A percentile compares a stretch with the other conserved stretches of the same genome.
These are phyloP conservation scores for Carex arenaria DNA, from an alignment of 202 grass and related monocot species.

Conservation along the genomic window DNA sequence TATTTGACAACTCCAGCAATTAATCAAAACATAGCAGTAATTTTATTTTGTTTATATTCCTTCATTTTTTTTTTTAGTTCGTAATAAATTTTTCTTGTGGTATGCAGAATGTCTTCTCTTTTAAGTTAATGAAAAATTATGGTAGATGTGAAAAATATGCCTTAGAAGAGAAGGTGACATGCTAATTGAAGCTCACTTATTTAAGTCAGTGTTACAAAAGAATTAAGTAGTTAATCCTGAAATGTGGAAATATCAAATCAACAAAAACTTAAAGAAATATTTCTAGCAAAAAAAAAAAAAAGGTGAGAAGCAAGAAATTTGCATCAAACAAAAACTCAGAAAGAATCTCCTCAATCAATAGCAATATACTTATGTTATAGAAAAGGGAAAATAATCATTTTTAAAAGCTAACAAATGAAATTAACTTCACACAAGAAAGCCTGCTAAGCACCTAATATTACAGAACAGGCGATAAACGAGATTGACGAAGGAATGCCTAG, in stretches of 20 bases:
- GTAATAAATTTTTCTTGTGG: neutral
- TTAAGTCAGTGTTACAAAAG: neutral
- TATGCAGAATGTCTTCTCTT: neutral
- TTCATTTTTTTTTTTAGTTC: too few relatives aligned
- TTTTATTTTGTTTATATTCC: neutral
- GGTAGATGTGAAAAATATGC: neutral
- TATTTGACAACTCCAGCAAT: too few relatives aligned
- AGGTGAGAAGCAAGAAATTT: neutral
- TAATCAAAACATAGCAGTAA: too few relatives aligned
- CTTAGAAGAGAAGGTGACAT: neutral
- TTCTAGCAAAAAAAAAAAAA: neutral
- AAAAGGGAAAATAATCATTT: neutral
- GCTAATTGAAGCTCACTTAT: neutral
- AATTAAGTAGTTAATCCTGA: neutral
- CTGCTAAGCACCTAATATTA: conserved; percentile 19
- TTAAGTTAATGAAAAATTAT: neutral
- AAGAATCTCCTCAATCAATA: conserved; percentile 19
- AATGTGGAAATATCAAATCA: neutral
- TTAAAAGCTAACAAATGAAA: conserved; percentile 26
- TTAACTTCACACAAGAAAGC: conserved; percentile 38
- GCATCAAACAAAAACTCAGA: neutral
- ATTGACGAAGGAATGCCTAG: conserved; percentile 13
- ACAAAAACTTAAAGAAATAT: neutral
- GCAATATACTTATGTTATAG: neutral
- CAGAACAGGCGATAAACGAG: conserved; percentile 16